Percentiles rank a stretch among this genome's conserved stretches.
Evolutionary conservation across 148 eudicot genomes (phyloP).

Genomic region (Talinum fruticosum): DNA sequence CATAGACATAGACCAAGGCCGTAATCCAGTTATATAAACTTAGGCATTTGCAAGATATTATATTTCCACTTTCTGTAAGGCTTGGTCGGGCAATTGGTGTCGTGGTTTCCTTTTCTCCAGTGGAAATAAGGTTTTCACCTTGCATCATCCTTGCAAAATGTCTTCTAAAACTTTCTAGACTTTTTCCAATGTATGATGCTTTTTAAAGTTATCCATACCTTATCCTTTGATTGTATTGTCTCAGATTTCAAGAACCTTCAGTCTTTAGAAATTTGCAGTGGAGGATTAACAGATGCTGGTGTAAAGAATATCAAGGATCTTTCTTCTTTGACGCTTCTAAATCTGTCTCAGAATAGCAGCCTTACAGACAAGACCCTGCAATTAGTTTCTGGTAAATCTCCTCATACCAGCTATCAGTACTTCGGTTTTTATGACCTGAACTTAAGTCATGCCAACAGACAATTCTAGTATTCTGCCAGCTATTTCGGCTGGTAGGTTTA

Average conservation of each 20-base stretch:
- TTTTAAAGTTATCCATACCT: not conserved
- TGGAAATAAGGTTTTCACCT: not conserved
- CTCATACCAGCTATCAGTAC: no score
- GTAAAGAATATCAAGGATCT: conserved; percentile 90
- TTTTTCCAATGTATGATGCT: not conserved
- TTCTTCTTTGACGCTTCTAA: conserved; percentile 62
- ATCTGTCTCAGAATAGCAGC: conserved; percentile 75
- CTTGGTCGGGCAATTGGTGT: no score
- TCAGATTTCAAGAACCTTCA: conserved; percentile 78
- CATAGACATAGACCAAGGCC: no score
- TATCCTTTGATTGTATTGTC: not conserved
- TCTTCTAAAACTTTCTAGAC: not conserved
- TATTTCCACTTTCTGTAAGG: no score
- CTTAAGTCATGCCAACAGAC: no score
- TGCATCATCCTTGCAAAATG: not conserved
- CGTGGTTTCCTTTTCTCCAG: no score
- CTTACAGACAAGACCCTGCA: conserved; percentile 82
- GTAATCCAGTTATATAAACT: no score
- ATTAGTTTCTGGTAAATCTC: conserved; percentile 61
- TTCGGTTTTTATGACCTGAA: no score
- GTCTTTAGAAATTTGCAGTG: conserved; percentile 90
- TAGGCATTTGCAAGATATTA: no score
- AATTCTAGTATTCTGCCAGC: no score
- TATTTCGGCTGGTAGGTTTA: no score
- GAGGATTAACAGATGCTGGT: conserved; percentile 88